Percentiles rank a stretch among this genome's conserved stretches.
phyloP scores from a whole-genome alignment of 1,284 basidiomycete species.

The Irpex sp. region DNA sequence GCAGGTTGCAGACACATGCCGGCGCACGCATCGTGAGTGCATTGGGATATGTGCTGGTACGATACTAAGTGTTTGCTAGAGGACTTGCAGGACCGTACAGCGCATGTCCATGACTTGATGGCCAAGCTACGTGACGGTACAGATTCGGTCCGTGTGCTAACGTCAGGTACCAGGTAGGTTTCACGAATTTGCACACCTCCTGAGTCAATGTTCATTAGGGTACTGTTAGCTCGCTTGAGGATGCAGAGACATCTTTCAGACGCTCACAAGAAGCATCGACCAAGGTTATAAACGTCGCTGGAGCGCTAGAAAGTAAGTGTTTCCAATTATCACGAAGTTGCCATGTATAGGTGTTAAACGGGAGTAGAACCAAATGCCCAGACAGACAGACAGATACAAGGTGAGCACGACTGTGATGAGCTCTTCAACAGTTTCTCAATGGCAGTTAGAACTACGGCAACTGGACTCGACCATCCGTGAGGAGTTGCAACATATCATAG shows the following conservation, averaged over 20 bases:
- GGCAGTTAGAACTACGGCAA: slow-evolving; percentile 55
- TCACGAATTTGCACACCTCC: background rate
- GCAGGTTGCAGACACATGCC: slow-evolving; percentile 72
- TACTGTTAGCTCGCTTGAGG: slow-evolving; percentile 47
- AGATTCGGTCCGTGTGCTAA: slow-evolving; percentile 50
- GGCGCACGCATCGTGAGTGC: slow-evolving; percentile 61
- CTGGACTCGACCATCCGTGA: slow-evolving; percentile 56
- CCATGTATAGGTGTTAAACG: background rate
- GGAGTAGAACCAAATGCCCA: slow-evolving; percentile 45
- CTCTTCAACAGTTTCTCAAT: background rate
- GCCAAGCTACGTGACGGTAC: slow-evolving; percentile 53
- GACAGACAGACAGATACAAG: slow-evolving; percentile 51
- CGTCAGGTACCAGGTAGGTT: slow-evolving; percentile 48
- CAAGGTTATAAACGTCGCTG: slow-evolving; percentile 50
- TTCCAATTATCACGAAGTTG: background rate
- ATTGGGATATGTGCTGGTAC: background rate
- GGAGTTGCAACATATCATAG: slow-evolving; percentile 53
- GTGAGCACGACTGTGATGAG: slow-evolving; percentile 28
- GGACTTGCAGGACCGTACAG: slow-evolving; percentile 52
- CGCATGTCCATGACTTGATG: slow-evolving; percentile 52
- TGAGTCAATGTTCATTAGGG: background rate
- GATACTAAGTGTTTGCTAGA: slow-evolving; percentile 31
- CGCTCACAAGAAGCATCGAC: slow-evolving; percentile 57
- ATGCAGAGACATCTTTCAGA: slow-evolving; percentile 50
- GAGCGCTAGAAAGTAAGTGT: slow-evolving; percentile 49